Percentiles rank a stretch among this genome's conserved stretches.
Conservation (phyloP, 345 rosid genomes). For the Bretschneidera sinensis region DNA sequence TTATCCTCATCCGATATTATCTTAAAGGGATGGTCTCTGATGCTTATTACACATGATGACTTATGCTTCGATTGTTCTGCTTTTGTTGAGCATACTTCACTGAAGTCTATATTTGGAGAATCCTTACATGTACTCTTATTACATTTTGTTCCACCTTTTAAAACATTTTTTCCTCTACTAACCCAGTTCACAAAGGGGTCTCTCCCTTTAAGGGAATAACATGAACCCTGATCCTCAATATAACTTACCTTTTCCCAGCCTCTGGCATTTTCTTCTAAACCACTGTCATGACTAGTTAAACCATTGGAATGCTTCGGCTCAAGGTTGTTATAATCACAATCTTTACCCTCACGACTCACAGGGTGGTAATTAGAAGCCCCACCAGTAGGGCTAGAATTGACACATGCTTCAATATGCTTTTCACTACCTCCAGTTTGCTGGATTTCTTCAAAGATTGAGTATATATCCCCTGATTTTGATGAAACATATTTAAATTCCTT, state of each 20-base stretch:
- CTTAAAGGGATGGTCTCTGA: slow-evolving; percentile 3
- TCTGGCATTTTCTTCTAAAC: slow-evolving; percentile 8
- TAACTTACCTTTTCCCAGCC: not conserved
- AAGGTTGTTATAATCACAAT: slow-evolving; percentile 3
- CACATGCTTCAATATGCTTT: slow-evolving; percentile 17
- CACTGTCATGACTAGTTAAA: not conserved
- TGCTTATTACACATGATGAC: slow-evolving; percentile 12
- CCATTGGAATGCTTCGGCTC: slow-evolving; percentile 1
- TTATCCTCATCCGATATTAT: slow-evolving; percentile 13
- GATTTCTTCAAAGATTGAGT: slow-evolving; percentile 30
- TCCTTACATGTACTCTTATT: slow-evolving; percentile 9
- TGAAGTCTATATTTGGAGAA: slow-evolving; percentile 4
- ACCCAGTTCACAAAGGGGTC: not conserved
- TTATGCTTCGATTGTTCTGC: slow-evolving; percentile 9
- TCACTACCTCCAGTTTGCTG: slow-evolving; percentile 16
- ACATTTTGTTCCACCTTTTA: slow-evolving; percentile 7
- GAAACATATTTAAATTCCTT: slow-evolving; percentile 33
- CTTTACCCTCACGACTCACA: slow-evolving; percentile 10
- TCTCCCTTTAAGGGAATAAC: slow-evolving; percentile 15
- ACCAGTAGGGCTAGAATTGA: not conserved
- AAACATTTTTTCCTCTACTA: slow-evolving; percentile 1
- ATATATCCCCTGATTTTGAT: slow-evolving; percentile 25
- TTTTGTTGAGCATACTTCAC: slow-evolving; percentile 3
- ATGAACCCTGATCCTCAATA: slow-evolving; percentile 17
- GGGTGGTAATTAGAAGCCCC: slow-evolving; percentile 8